Evolutionary conservation across 805 yeast genomes (phyloP).

Genomic region (Saturnispora besseyi): DNA sequence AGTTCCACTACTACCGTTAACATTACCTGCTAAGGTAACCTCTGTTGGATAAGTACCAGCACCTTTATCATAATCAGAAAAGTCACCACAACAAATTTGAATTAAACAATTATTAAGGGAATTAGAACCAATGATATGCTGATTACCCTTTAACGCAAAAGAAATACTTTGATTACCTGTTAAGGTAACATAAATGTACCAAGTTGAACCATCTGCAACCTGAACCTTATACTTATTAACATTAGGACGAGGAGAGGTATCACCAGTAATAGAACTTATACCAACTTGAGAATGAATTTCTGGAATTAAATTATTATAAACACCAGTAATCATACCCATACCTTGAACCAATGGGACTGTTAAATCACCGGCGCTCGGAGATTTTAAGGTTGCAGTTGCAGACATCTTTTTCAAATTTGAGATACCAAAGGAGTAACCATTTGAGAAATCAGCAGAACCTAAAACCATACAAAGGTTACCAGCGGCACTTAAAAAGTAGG

Average conservation of each 20-base stretch:
- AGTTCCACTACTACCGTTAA: conserved; percentile 17
- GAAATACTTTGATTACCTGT: conserved; percentile 16
- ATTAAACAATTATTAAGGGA: conserved; percentile 34
- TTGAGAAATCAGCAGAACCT: conserved; percentile 41
- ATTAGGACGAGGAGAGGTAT: conserved; percentile 24
- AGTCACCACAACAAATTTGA: conserved; percentile 38
- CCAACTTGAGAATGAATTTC: conserved; percentile 39
- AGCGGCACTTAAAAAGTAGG: conserved; percentile 44
- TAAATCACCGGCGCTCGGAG: conserved; percentile 28
- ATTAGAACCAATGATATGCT: conserved; percentile 31
- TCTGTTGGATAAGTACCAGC: conserved; percentile 7
- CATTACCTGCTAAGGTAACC: no score
- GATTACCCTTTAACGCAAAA: conserved; percentile 28
- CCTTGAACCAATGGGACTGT: conserved; percentile 49
- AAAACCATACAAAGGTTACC: conserved; percentile 51
- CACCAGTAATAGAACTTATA: conserved; percentile 30
- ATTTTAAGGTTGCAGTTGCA: conserved; percentile 35
- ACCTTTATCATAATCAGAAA: conserved; percentile 37
- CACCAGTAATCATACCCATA: conserved; percentile 48
- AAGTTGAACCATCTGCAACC: conserved; percentile 33
- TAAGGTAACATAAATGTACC: conserved; percentile 43
- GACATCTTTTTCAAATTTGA: conserved; percentile 44
- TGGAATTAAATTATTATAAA: conserved; percentile 39
- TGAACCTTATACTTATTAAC: conserved; percentile 32
- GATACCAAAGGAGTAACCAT: conserved; percentile 34